phyloP scores from a whole-genome alignment of 306 rosid genomes.

The Geum urbanum region DNA sequence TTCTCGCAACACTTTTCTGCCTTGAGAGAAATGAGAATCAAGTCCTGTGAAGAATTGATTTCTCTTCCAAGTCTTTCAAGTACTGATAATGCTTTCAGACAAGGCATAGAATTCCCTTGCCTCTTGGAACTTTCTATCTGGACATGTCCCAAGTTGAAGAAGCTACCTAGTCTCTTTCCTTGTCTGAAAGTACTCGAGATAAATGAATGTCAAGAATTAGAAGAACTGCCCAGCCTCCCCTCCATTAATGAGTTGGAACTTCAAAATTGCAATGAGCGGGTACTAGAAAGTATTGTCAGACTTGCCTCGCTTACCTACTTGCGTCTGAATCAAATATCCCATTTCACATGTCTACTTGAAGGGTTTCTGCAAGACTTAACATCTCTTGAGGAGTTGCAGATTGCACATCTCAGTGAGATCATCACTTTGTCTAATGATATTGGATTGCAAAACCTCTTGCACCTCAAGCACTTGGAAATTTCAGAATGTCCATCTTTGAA shows the following conservation, averaged over 20 bases:
- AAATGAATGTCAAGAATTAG: slow-evolving; percentile 23
- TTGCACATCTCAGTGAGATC: slow-evolving; percentile 24
- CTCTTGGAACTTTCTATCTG: slow-evolving; percentile 27
- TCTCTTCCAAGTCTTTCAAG: slow-evolving; percentile 20
- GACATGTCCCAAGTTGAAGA: slow-evolving; percentile 26
- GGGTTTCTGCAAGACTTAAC: slow-evolving; percentile 20
- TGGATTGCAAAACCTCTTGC: slow-evolving; percentile 23
- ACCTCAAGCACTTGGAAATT: slow-evolving; percentile 28
- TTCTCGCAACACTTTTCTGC: slow-evolving; percentile 17
- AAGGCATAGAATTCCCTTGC: slow-evolving; percentile 26
- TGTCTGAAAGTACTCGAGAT: slow-evolving; percentile 24
- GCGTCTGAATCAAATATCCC: slow-evolving; percentile 22
- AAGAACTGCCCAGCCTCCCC: slow-evolving; percentile 26
- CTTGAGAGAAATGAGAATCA: slow-evolving; percentile 24
- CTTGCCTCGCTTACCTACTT: slow-evolving; percentile 27
- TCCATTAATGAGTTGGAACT: slow-evolving; percentile 25
- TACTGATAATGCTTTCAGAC: not conserved
- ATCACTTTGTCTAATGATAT: slow-evolving; percentile 20
- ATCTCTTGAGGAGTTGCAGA: slow-evolving; percentile 26
- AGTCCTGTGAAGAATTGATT: slow-evolving; percentile 22
- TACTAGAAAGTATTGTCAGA: slow-evolving; percentile 1
- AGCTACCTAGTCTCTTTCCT: slow-evolving; percentile 25
- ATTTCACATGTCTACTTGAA: slow-evolving; percentile 14
- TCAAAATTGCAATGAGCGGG: not conserved
- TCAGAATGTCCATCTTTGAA: slow-evolving; percentile 23